Percentiles rank a stretch among this genome's conserved stretches.
Conservation (phyloP, 164 flowering plant species). For the Akebia trifoliata region DNA sequence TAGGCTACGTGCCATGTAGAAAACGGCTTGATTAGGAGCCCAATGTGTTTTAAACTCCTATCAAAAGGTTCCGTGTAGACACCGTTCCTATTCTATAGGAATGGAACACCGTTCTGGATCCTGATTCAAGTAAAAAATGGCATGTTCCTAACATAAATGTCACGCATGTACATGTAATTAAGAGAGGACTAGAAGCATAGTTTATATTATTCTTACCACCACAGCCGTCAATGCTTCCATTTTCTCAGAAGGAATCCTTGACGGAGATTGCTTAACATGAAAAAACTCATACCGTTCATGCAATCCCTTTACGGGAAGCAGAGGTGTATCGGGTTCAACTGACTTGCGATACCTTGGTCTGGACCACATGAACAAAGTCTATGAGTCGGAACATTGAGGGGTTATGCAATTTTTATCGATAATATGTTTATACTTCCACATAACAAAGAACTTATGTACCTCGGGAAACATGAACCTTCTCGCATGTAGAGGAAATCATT, state of each 20-base stretch:
- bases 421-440: background rate
- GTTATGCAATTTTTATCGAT: background rate
- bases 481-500: constrained; percentile 36
- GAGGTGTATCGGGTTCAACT: constrained; percentile 10
- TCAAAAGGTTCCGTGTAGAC: no score
- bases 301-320: constrained; percentile 20
- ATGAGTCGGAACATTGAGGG: constrained; percentile 4
- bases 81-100: no score
- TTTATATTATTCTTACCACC: constrained; percentile 27
- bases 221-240: constrained; percentile 21
- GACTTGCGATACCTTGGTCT: constrained; percentile 26
- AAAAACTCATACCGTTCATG: constrained; percentile 15
- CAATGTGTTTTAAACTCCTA: no score
- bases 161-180: no score
- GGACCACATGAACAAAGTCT: constrained; percentile 22
- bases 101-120: no score
- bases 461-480: constrained; percentile 45
- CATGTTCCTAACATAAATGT: no score
- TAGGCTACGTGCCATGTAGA: no score
- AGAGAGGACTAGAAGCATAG: no score
- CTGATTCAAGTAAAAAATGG: no score
- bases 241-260: constrained; percentile 26
- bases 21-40: no score
- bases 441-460: constrained; percentile 22
- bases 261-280: constrained; percentile 20